phyloP scores from a whole-genome alignment of 1,284 basidiomycete genomes.

The Fomitopsis palustris region DNA sequence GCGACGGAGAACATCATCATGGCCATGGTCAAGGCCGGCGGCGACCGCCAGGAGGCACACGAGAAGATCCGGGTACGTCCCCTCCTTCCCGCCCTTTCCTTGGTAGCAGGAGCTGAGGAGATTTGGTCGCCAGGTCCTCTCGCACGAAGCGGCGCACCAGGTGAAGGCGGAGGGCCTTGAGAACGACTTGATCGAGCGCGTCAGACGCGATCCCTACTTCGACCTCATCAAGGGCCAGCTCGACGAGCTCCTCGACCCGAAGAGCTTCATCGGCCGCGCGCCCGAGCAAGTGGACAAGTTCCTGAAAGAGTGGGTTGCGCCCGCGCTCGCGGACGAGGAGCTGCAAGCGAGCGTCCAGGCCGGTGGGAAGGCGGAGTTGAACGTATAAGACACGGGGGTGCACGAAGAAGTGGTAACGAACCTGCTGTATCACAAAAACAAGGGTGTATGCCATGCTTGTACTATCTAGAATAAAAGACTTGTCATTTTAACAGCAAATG shows the following conservation, averaged over 20 bases:
- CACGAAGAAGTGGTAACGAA: too few species aligned
- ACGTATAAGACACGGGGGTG: slow-evolving; percentile 20
- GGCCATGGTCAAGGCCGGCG: slow-evolving; percentile 95
- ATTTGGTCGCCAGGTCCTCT: slow-evolving; percentile 61
- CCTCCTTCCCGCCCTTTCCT: neutral
- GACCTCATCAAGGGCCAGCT: slow-evolving; percentile 59
- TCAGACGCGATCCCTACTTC: slow-evolving; percentile 68
- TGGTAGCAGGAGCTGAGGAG: neutral
- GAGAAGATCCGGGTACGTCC: slow-evolving; percentile 85
- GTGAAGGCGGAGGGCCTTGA: slow-evolving; percentile 95
- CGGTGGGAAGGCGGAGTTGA: slow-evolving; percentile 32
- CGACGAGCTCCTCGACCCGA: slow-evolving; percentile 73
- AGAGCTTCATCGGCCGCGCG: slow-evolving; percentile 86
- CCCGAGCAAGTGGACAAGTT: slow-evolving; percentile 94
- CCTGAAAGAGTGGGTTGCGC: slow-evolving; percentile 83
- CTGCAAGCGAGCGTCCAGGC: slow-evolving; percentile 56
- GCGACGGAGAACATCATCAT: slow-evolving; percentile 99
- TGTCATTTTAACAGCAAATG: too few species aligned
- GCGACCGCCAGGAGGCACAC: slow-evolving; percentile 95
- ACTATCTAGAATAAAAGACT: too few species aligned
- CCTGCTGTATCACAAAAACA: too few species aligned
- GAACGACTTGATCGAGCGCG: slow-evolving; percentile 94
- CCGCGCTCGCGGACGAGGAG: slow-evolving; percentile 72
- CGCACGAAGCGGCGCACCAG: slow-evolving; percentile 91
- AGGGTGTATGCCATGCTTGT: too few species aligned